Evolutionary conservation across 495 filamentous ascomycete species (phyloP).

Genomic region (Penicillium macrosclerotiorum): DNA sequence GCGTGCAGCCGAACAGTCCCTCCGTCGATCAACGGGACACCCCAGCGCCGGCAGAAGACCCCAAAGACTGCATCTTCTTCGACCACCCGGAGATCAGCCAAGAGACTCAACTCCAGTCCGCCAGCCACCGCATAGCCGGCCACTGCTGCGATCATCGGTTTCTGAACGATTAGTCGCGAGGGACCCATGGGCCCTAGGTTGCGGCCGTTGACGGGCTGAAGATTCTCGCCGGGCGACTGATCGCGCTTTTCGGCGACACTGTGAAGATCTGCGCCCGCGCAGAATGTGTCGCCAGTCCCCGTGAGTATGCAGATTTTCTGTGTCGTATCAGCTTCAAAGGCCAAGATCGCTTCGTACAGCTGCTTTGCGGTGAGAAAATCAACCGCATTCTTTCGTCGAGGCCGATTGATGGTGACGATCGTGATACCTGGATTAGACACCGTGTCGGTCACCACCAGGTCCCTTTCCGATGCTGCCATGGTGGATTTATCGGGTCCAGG

Average conservation of each 20-base stretch:
- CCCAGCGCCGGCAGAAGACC: conserved; percentile 49
- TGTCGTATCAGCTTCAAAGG: conserved; percentile 40
- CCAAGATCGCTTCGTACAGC: conserved; percentile 38
- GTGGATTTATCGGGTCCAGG: conserved; percentile 1
- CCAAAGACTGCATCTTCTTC: conserved; percentile 50
- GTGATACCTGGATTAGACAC: conserved; percentile 35
- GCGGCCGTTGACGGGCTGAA: conserved; percentile 23
- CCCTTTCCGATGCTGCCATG: conserved; percentile 10
- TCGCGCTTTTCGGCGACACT: conserved; percentile 22
- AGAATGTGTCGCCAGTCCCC: conserved; percentile 39
- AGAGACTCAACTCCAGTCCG: conserved; percentile 45
- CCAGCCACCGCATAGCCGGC: conserved; percentile 50
- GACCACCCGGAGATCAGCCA: conserved; percentile 46
- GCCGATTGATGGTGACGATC: conserved; percentile 42
- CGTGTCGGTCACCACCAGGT: conserved; percentile 10
- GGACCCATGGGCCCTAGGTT: conserved; percentile 46
- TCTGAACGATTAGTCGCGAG: conserved; percentile 36
- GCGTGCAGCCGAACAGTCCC: conserved; percentile 48
- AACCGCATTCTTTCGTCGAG: conserved; percentile 38
- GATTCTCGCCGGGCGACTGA: conserved; percentile 7
- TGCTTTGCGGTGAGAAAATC: conserved; percentile 36
- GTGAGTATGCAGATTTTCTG: conserved; percentile 48
- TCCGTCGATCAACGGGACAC: conserved; percentile 50
- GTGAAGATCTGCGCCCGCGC: conserved; percentile 47
- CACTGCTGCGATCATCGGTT: conserved; percentile 45